Conservation (phyloP, 1,139 yeast species). For the Geotrichum restrictum region DNA sequence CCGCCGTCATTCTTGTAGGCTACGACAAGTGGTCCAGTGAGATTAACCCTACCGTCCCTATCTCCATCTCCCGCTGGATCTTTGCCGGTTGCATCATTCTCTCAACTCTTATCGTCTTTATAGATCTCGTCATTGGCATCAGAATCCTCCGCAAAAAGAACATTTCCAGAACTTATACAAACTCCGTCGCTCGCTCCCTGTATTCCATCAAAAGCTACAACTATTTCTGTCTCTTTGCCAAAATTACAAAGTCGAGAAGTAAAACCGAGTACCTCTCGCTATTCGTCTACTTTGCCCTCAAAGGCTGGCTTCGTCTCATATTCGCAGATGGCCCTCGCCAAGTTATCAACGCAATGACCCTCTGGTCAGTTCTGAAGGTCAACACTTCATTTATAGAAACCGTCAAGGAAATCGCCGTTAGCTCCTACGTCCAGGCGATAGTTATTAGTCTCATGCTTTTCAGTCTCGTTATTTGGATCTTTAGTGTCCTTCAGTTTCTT, state of each 20-base stretch:
- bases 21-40: conserved; percentile 69
- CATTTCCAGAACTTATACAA: conserved; percentile 69
- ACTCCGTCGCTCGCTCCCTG: conserved; percentile 55
- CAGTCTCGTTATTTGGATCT: conserved; percentile 70
- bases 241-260: conserved; percentile 58
- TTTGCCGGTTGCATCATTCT: conserved; percentile 83
- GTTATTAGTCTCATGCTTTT: conserved; percentile 70
- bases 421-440: conserved; percentile 62
- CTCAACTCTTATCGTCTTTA: conserved; percentile 55
- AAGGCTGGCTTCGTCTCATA: conserved; percentile 58
- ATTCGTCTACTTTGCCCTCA: conserved; percentile 62
- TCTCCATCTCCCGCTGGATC: conserved; percentile 69
- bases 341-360: conserved; percentile 71
- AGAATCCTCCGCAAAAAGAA: conserved; percentile 56
- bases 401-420: conserved; percentile 54
- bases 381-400: conserved; percentile 50
- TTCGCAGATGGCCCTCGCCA: conserved; percentile 90
- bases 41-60: conserved; percentile 54
- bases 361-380: conserved; percentile 51
- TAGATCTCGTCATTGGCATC: conserved; percentile 59
- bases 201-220: conserved; percentile 58
- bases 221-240: conserved; percentile 68
- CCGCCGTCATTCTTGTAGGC: conserved; percentile 71
- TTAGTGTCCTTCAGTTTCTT: conserved; percentile 59
- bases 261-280: conserved; percentile 67